These are phyloP conservation scores for Eucalyptus dawsonii DNA, from an alignment of 345 rosid genomes.

Conservation along the genomic window DNA sequence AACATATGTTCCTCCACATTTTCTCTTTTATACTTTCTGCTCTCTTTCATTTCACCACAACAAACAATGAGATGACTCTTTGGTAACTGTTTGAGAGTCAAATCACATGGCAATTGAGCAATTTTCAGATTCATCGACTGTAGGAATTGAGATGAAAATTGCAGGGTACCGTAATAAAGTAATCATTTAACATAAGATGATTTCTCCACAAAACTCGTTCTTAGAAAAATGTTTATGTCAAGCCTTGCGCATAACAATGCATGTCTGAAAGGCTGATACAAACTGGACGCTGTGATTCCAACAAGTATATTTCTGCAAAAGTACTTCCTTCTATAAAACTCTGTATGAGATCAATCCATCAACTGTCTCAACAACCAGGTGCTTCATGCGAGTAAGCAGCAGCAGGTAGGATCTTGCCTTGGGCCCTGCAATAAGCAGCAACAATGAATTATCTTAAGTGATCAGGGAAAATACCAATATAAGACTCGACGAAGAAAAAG, in stretches of 20 bases:
- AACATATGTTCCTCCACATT: too few species aligned
- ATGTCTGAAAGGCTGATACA: not conserved
- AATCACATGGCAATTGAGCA: not conserved
- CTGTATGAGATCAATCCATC: slow-evolving; percentile 48
- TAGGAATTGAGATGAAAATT: not conserved
- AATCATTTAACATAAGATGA: not conserved
- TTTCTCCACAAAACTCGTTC: not conserved
- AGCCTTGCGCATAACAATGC: not conserved
- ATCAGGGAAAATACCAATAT: not conserved
- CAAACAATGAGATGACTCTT: not conserved
- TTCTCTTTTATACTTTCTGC: not conserved
- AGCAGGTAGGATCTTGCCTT: slow-evolving; percentile 54
- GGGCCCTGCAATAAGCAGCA: slow-evolving; percentile 23
- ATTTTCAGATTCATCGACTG: not conserved
- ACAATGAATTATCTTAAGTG: not conserved
- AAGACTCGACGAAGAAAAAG: not conserved
- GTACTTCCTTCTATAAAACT: slow-evolving; percentile 4
- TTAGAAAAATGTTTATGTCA: not conserved
- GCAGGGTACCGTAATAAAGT: not conserved
- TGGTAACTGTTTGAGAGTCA: not conserved
- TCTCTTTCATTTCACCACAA: not conserved
- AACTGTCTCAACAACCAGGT: slow-evolving; percentile 42
- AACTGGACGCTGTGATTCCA: fast-evolving
- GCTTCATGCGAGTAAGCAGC: slow-evolving; percentile 54
- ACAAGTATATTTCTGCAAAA: not conserved